Conservation (phyloP, 1,284 basidiomycete species). For the Golubevia pallescens region DNA sequence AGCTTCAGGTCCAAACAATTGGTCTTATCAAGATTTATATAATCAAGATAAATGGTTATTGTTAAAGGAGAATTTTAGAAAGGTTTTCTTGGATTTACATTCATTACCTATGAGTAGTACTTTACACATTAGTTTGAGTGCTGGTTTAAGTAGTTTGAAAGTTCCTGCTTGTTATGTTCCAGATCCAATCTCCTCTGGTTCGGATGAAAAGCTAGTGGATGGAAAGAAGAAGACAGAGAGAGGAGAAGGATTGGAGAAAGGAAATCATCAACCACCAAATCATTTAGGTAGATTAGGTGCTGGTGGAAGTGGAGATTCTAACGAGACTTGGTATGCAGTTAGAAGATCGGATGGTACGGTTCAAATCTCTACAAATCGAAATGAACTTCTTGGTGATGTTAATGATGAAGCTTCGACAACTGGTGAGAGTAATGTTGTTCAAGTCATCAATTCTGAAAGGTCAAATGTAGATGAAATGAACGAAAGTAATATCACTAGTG, state of each 20-base stretch:
- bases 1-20: constrained; percentile 21
- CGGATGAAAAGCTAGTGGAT: too few relatives aligned
- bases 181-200: too few relatives aligned
- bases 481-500: too few relatives aligned
- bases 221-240: not conserved
- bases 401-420: too few relatives aligned
- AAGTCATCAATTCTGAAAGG: not conserved
- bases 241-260: not conserved
- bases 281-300: too few relatives aligned
- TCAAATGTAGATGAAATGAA: too few relatives aligned
- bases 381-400: too few relatives aligned
- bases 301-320: too few relatives aligned
- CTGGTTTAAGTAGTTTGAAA: constrained; percentile 46
- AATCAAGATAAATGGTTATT: constrained; percentile 19
- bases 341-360: too few relatives aligned
- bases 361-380: too few relatives aligned
- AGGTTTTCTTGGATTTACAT: constrained; percentile 39
- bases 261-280: not conserved
- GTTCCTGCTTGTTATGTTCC: constrained; percentile 44
- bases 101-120: constrained; percentile 36
- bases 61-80: constrained; percentile 31
- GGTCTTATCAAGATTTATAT: constrained; percentile 48
- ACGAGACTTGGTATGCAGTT: too few relatives aligned
- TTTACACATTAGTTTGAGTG: constrained; percentile 52
- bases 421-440: not conserved